These are phyloP conservation scores for Eremothecium sinecaudum DNA, from an alignment of 1,139 yeast genomes.

Conservation along the genomic window DNA sequence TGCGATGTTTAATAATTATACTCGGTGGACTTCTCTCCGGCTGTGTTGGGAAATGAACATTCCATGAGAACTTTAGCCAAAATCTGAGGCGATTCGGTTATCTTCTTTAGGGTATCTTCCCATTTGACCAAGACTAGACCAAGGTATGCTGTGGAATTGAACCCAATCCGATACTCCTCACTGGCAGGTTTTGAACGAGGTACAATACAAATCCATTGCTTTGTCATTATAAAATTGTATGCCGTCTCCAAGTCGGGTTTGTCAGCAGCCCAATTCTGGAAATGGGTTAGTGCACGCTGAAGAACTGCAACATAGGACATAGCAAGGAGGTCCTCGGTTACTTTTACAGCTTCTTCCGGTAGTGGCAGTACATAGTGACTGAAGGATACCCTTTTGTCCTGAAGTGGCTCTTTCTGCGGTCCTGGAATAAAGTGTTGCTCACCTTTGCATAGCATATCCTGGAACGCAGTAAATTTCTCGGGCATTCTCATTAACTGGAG, in stretches of 20 bases:
- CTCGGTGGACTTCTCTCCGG: slow-evolving; percentile 36
- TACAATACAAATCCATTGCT: slow-evolving; percentile 74
- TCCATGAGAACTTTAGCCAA: slow-evolving; percentile 42
- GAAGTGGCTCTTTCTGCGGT: slow-evolving; percentile 48
- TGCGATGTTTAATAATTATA: slow-evolving; percentile 34
- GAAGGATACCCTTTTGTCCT: slow-evolving; percentile 55
- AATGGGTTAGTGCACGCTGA: slow-evolving; percentile 58
- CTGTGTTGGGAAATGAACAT: slow-evolving; percentile 59
- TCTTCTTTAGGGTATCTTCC: slow-evolving; percentile 39
- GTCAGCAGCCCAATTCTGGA: slow-evolving; percentile 43
- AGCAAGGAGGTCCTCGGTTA: slow-evolving; percentile 43
- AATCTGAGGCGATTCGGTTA: slow-evolving; percentile 33
- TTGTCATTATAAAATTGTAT: slow-evolving; percentile 74
- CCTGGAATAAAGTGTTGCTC: slow-evolving; percentile 48
- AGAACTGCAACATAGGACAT: slow-evolving; percentile 61
- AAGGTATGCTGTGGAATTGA: slow-evolving; percentile 72
- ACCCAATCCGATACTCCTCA: slow-evolving; percentile 38
- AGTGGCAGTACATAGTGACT: slow-evolving; percentile 73
- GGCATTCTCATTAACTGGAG: slow-evolving; percentile 76
- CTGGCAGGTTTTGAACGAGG: slow-evolving; percentile 50
- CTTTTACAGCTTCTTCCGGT: slow-evolving; percentile 38
- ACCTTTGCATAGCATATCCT: slow-evolving; percentile 43
- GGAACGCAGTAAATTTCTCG: slow-evolving; percentile 46
- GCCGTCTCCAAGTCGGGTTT: slow-evolving; percentile 34
- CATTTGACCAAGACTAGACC: slow-evolving; percentile 74